phyloP scores from a whole-genome alignment of 495 filamentous ascomycete genomes.

The Rhypophila decipiens region DNA sequence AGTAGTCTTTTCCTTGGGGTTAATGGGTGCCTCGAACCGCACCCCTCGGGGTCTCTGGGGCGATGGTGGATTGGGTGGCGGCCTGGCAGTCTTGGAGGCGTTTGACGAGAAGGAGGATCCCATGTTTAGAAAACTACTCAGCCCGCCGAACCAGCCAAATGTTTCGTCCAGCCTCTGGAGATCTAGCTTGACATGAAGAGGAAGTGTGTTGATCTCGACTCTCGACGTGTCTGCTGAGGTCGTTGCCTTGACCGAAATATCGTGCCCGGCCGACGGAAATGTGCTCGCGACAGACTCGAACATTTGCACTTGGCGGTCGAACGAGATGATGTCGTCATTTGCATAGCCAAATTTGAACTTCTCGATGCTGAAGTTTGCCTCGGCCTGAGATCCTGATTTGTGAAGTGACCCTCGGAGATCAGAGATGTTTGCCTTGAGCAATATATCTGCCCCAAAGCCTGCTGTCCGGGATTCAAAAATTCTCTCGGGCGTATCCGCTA shows the following conservation, averaged over 20 bases:
- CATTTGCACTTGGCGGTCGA: constrained; percentile 60
- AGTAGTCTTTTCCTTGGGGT: constrained; percentile 39
- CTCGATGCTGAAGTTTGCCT: constrained; percentile 45
- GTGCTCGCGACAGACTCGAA: constrained; percentile 63
- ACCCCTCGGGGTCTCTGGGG: constrained; percentile 53
- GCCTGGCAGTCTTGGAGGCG: constrained; percentile 44
- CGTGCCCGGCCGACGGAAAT: constrained; percentile 50
- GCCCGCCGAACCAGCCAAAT: constrained; percentile 80
- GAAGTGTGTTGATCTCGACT: constrained; percentile 72
- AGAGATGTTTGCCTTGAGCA: constrained; percentile 44
- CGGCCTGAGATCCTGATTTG: constrained; percentile 21
- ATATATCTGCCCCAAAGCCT: constrained; percentile 36
- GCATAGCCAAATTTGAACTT: constrained; percentile 70
- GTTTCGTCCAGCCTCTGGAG: constrained; percentile 79
- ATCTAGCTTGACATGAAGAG: constrained; percentile 70
- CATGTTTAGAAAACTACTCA: constrained; percentile 86
- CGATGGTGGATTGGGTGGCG: constrained; percentile 27
- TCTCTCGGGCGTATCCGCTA: constrained; percentile 32
- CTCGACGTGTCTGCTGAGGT: constrained; percentile 47
- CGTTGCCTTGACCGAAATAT: constrained; percentile 56
- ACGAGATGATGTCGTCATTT: constrained; percentile 68
- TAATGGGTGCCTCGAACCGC: constrained; percentile 58
- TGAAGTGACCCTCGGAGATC: constrained; percentile 37
- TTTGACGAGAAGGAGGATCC: constrained; percentile 76
- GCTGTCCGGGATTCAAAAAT: constrained; percentile 23